Conservation (phyloP, 441 rosid species). For the Euphorbia celastroides region DNA sequence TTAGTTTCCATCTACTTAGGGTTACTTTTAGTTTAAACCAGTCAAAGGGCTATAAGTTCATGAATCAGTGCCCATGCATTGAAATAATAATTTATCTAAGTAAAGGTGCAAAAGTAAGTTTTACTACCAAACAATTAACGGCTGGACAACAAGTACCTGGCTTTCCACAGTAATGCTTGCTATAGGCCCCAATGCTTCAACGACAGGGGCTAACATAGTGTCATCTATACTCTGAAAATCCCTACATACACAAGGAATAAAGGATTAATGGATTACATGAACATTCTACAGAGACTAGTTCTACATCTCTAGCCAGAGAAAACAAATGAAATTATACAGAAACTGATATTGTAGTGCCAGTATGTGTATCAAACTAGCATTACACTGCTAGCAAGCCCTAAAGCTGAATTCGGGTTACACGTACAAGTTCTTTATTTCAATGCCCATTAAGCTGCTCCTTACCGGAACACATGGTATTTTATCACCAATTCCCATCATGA, state of each 20-base stretch:
- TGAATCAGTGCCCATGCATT: background rate
- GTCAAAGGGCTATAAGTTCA: background rate
- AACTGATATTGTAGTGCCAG: background rate
- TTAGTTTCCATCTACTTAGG: background rate
- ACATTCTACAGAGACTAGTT: background rate
- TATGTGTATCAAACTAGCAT: background rate
- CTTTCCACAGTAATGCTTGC: conserved; percentile 88
- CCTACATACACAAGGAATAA: conserved; percentile 41
- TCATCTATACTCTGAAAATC: conserved; percentile 69
- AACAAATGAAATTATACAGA: background rate
- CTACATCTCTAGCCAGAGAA: background rate
- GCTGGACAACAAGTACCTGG: conserved; percentile 45
- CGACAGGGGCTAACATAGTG: conserved; percentile 53
- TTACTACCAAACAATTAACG: background rate
- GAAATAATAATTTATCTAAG: background rate
- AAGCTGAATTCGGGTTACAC: background rate
- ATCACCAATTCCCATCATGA: background rate
- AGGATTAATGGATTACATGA: conserved; percentile 2
- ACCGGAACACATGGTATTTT: background rate
- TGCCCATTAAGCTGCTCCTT: background rate
- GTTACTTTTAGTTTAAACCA: background rate
- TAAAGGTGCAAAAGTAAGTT: background rate
- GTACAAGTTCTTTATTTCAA: background rate
- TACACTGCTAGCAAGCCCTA: background rate
- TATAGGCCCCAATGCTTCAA: conserved; percentile 64